Evolutionary conservation across 768 basidiomycete genomes (phyloP).

Genomic region (Terana coerulea): DNA sequence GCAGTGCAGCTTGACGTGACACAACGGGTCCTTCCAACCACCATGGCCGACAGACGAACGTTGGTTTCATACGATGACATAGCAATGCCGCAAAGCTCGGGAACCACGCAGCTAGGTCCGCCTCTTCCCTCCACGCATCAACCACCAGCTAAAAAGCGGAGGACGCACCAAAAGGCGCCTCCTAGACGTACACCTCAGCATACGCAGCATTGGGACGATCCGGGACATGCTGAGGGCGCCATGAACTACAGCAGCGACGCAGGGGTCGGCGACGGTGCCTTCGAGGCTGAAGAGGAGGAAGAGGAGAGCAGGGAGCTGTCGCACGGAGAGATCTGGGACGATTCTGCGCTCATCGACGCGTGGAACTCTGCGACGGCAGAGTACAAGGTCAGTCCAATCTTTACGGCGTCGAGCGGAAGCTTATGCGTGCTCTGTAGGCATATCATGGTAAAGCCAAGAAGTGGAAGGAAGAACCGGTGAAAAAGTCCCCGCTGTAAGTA

Average conservation of each 20-base stretch:
- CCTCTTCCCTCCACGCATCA: slow-evolving; percentile 16
- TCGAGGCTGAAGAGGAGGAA: slow-evolving; percentile 29
- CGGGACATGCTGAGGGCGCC: slow-evolving; percentile 21
- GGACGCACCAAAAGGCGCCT: slow-evolving; percentile 34
- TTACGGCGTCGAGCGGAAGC: background rate
- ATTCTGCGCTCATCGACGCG: slow-evolving; percentile 75
- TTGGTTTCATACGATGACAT: slow-evolving; percentile 67
- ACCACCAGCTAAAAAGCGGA: slow-evolving; percentile 55
- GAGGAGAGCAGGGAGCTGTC: slow-evolving; percentile 60
- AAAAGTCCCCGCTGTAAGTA: slow-evolving; percentile 66
- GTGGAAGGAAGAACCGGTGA: slow-evolving; percentile 69
- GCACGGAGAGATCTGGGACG: slow-evolving; percentile 81
- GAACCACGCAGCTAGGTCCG: slow-evolving; percentile 12
- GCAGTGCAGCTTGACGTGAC: no score
- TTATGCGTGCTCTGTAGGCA: slow-evolving; percentile 33
- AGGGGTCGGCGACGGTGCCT: slow-evolving; percentile 7
- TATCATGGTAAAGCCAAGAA: slow-evolving; percentile 64
- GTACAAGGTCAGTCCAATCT: slow-evolving; percentile 50
- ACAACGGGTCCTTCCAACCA: no score
- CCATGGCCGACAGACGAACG: slow-evolving; percentile 27
- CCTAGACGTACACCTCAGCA: slow-evolving; percentile 22
- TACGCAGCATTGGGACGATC: slow-evolving; percentile 45
- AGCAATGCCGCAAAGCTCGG: slow-evolving; percentile 36
- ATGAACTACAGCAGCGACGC: slow-evolving; percentile 32
- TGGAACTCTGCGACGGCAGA: slow-evolving; percentile 85